Evolutionary conservation across 1,284 basidiomycete species (phyloP), one percentile per base, ranked within the genome.

Genomic region (Apiotrichum akiyoshidainum): DNA sequence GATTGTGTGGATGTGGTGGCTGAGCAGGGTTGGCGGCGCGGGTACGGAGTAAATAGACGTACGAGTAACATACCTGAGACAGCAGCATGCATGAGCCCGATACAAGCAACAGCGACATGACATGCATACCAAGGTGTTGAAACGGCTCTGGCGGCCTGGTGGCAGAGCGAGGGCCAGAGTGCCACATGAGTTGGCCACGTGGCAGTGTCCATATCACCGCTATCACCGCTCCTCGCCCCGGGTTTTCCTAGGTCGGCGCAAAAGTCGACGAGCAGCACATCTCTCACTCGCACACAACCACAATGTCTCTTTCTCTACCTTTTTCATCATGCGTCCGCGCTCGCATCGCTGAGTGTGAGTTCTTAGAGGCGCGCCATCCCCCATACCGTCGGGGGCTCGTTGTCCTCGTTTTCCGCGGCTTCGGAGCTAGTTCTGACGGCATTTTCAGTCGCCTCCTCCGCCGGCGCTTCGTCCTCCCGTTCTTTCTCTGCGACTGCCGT

Each of bases 1-100:
- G 79, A 81, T 92, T 8, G 69, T 89, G 14, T 91, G 89, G 71
- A 94, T 94, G 91, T 83, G 83, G 26, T 80, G 87, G 63, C 74
- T 92, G 37, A 85, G 87, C 37, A 80, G 87, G 55, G 82, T 31
- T 31, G 26, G 26, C 26, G 26, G 26, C 26, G 26, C 26, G 26
- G 26, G 4, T 7, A 31, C 26, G 26, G 26, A 85, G 46, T 85
- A 75, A 55, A 58, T 37, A 56, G 19, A 44, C 26, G 26, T 31
- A 31, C 26, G 10, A 44, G 16, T 19, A 37, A 9, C 2, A 45
- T 22, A 21, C 14, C 26, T 3, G 16, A 46, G 31, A 34, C 34
- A 54, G 46, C 26, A 31, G 52, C 52, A 54, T 54, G 31, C n/a
- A 26, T 26, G 19, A 21, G 42, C 10, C 41, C 19, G 17, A 21